Evolutionary conservation across 1,139 yeast genomes (phyloP).

Genomic region (Lodderomyces jiufengensis): DNA sequence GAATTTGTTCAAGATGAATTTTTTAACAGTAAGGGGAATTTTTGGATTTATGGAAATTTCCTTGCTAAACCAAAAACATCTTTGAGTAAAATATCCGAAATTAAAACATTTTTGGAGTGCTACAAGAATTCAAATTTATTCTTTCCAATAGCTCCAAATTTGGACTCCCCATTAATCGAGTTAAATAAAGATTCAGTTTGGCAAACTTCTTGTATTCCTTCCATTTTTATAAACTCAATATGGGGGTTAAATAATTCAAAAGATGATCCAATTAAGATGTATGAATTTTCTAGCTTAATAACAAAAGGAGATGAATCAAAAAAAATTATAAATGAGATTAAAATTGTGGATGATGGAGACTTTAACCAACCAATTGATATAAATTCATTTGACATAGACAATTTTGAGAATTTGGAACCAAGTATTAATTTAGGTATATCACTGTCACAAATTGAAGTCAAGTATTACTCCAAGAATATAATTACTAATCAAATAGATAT

Average conservation of each 20-base stretch:
- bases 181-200: conserved; percentile 30
- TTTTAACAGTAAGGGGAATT: conserved; percentile 44
- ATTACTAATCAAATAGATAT: conserved; percentile 12
- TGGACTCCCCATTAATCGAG: conserved; percentile 2
- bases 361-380: too few relatives aligned
- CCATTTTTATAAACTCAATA: conserved; percentile 32
- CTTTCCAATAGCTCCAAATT: conserved; percentile 38
- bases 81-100: conserved; percentile 33
- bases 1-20: conserved; percentile 65
- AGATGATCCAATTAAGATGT: conserved; percentile 25
- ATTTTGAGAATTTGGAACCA: conserved; percentile 4
- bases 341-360: conserved; percentile 14
- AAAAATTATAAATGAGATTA: conserved; percentile 35
- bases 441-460: conserved; percentile 9
- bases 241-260: conserved; percentile 38
- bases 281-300: conserved; percentile 28
- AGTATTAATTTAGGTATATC: conserved; percentile 14
- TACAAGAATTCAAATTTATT: conserved; percentile 45
- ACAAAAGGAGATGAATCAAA: conserved; percentile 26
- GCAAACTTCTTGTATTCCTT: conserved; percentile 34
- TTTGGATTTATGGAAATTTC: conserved; percentile 42
- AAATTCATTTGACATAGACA: too few relatives aligned
- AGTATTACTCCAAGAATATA: conserved; percentile 17
- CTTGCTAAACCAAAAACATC: background rate
- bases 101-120: conserved; percentile 44